Evolutionary conservation across 1,284 basidiomycete species (phyloP), one percentile per base, ranked within the genome.

Genomic region (Rhodotorula sp.): DNA sequence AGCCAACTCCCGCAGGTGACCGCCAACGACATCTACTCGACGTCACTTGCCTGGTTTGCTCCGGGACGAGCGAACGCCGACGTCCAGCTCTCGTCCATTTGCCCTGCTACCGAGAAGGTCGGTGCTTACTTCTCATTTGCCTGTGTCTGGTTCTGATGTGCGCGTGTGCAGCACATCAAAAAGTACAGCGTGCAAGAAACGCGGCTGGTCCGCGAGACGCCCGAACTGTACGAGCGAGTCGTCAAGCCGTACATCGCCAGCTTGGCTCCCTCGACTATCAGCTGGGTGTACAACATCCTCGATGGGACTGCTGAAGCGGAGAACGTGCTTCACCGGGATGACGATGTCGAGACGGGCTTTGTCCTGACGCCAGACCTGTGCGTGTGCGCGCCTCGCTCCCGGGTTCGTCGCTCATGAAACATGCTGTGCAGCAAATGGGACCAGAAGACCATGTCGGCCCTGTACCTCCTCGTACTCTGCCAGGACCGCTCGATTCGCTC

Each of bases 241-340:
- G 91, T 93, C 7, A 85, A 85, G 77, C 91, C 91, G 0, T 97
- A 91, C 79, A 92, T 97, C 67, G 80, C 84, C 7, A 84, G 86
- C 1, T 88, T 96, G 71, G 90, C 91, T 0, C 80, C 87, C 2
- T 86, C 87, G 9, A 86, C 92, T 25, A 90, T 91, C 0, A 86
- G 90, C 83, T 99, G 96, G 94, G 90, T 97, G 0, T 87, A 89
- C 75, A 91, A 95, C 75, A 92, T 99, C 67, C 84, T 98, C 9
- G 85, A 86, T 0, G 92, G 93, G 27, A 83, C 84, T 45, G 90
- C 91, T 25, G 95, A 99, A 81, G 85, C 87, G 25, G 87, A 91
- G 14, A 89, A 90, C 67, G 84, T 96, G 54, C 81, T 95, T 25
- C 90, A 86, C 80, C 85, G 87, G 27, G 88, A 88, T 60, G 80